phyloP scores from a whole-genome alignment of 306 rosid species.

The Ormosia emarginata region DNA sequence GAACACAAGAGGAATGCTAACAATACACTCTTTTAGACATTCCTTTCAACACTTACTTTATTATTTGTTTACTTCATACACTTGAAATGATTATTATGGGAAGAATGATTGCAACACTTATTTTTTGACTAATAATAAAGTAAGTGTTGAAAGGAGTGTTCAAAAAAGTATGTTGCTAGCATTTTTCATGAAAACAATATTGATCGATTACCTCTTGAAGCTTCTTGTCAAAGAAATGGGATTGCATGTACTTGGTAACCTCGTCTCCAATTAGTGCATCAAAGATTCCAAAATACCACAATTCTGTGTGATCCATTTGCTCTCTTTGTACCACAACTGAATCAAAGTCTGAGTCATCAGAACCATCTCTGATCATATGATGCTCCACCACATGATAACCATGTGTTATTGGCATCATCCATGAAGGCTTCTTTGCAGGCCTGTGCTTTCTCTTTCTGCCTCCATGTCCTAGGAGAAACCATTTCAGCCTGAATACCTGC shows the following conservation, averaged over 20 bases:
- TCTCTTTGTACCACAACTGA: conserved; percentile 75
- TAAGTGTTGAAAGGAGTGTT: too few species aligned
- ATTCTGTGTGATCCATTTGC: conserved; percentile 51
- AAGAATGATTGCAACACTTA: too few species aligned
- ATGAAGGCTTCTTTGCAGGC: conserved; percentile 47
- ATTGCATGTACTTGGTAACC: conserved; percentile 61
- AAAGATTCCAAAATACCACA: conserved; percentile 82
- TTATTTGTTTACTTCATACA: too few species aligned
- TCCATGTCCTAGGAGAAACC: conserved; percentile 34
- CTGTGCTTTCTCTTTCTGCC: conserved; percentile 31
- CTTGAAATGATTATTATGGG: too few species aligned
- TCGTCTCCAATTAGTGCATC: conserved; percentile 57
- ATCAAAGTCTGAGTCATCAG: conserved; percentile 44
- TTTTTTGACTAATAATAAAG: too few species aligned
- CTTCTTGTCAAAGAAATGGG: conserved; percentile 66
- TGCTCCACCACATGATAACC: conserved; percentile 54
- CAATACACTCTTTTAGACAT: too few species aligned
- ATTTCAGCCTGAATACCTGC: conserved; percentile 53
- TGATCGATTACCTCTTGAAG: conserved; percentile 48
- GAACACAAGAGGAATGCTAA: too few species aligned
- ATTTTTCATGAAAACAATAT: background rate
- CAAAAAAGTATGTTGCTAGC: too few species aligned
- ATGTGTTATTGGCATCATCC: conserved; percentile 82
- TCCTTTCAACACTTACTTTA: too few species aligned
- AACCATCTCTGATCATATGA: conserved; percentile 6